Evolutionary conservation across 768 basidiomycete genomes (phyloP), one percentile per base, ranked within the genome.

Genomic region (Terana coerulea): DNA sequence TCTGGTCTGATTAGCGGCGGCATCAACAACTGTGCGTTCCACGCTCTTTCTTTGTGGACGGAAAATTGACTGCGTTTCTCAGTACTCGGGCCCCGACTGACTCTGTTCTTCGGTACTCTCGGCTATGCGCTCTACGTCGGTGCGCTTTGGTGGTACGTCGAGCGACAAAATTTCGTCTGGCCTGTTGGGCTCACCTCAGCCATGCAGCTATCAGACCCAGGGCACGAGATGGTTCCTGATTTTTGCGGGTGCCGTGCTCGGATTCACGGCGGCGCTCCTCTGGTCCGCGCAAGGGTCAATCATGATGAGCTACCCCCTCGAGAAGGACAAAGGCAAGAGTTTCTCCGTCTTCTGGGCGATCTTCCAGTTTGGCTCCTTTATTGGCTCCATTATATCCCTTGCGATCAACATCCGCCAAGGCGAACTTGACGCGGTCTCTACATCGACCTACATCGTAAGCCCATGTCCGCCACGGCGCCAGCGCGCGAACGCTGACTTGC

Each of bases 251-350:
- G 78, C 71, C 6, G 50, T 81, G 35, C 73, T 81, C 30, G 80
- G 79, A 5, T 25, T 75, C 17, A 71, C 72, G 37, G 79, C 79
- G 8, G 73, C 78, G 8, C 59, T 81, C 29, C 64, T 81, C 21
- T 82, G 80, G 80, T 72, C 76, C 9, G 75, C 75, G 0, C 76
- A 77, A 56, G 79, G 79, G 10, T 50, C 68, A 2, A 66, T 81
- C 55, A 80, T 81, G 79, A 74, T 80, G 76, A 67, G 73, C 6
- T 78, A 80, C 52, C 79, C 80, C 3, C 69, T 76, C 2, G 80
- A 81, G 55, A 76, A 78, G 47, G 75, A 80, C 59, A 81, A 81
- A 58, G 80, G 80, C 12, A 67, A 66, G 52, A 71, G 71, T 15
- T 79, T 81, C 52, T 70, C 69, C 28, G 55, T 81, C 43, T 81